These are phyloP conservation scores for Talaromyces verruculosus DNA, from an alignment of 2,329 filamentous ascomycete species.

Conservation along the genomic window DNA sequence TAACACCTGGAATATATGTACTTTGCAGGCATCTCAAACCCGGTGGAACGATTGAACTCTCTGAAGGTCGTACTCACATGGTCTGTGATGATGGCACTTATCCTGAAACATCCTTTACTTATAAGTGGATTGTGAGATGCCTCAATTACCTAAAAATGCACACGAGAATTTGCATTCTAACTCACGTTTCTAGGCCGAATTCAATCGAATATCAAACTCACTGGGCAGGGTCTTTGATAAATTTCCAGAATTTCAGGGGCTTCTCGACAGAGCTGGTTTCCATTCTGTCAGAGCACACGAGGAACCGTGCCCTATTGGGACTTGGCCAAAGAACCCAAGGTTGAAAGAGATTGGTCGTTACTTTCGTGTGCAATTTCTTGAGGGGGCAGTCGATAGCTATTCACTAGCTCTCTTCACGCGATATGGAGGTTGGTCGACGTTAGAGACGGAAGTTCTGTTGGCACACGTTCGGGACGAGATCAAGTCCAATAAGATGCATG, in stretches of 20 bases:
- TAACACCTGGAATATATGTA: neutral
- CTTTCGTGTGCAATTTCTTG: constrained; percentile 30
- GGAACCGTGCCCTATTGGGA: constrained; percentile 30
- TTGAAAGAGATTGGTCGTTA: constrained; percentile 31
- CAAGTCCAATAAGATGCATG: constrained; percentile 31
- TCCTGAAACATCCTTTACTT: constrained; percentile 22
- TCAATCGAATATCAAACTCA: constrained; percentile 41
- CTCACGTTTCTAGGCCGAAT: constrained; percentile 21
- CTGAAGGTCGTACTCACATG: constrained; percentile 25
- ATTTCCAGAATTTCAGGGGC: constrained; percentile 19
- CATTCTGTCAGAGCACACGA: constrained; percentile 26
- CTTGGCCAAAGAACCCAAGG: constrained; percentile 33
- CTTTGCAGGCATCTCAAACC: constrained; percentile 32
- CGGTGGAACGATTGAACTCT: constrained; percentile 33
- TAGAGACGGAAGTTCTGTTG: constrained; percentile 28
- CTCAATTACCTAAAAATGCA: neutral
- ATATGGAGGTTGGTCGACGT: constrained; percentile 27
- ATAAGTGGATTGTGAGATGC: constrained; percentile 21
- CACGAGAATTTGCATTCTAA: neutral
- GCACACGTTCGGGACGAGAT: constrained; percentile 28
- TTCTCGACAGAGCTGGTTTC: constrained; percentile 30
- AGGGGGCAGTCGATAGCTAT: constrained; percentile 31
- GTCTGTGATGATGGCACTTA: constrained; percentile 31
- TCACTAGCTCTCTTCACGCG: constrained; percentile 31
- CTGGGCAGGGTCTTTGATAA: constrained; percentile 26